Conservation (phyloP, 371 early-diverging fungal species). For the Zopfochytrium polystomum region DNA sequence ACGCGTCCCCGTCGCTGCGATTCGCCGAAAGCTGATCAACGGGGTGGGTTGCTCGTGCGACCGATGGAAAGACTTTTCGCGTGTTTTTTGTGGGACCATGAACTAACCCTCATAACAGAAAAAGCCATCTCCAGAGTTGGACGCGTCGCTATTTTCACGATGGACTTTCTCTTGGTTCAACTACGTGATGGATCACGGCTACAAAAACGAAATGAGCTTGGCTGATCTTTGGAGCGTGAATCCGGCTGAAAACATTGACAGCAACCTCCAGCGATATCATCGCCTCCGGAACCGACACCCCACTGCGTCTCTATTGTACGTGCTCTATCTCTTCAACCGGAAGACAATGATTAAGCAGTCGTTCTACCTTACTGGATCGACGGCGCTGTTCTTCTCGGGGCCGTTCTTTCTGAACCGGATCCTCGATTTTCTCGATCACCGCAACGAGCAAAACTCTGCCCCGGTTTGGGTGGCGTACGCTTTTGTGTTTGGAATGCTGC, state of each 20-base stretch:
- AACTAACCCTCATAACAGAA: too few species aligned
- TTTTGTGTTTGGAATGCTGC: constrained; percentile 31
- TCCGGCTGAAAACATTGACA: constrained; percentile 10
- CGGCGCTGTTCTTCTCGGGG: constrained; percentile 26
- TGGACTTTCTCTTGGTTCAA: constrained; percentile 78
- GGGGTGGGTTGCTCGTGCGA: too few species aligned
- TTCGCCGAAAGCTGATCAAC: too few species aligned
- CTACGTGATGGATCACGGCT: constrained; percentile 60
- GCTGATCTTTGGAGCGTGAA: constrained; percentile 43
- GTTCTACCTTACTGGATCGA: constrained; percentile 17
- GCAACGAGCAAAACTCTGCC: constrained; percentile 7
- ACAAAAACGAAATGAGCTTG: constrained; percentile 51
- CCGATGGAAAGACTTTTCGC: too few species aligned
- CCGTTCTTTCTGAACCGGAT: constrained; percentile 42
- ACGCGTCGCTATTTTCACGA: constrained; percentile 58
- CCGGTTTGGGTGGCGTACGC: constrained; percentile 34
- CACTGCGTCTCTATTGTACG: constrained; percentile 11
- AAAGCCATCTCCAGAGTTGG: constrained; percentile 23
- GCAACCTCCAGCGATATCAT: constrained; percentile 1
- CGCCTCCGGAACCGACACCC: not conserved
- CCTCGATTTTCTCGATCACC: constrained; percentile 23
- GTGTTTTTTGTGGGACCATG: too few species aligned
- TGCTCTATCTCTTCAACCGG: constrained; percentile 13
- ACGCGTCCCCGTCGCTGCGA: too few species aligned
- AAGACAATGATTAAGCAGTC: constrained; percentile 12